phyloP scores from a whole-genome alignment of 352 stramenopile species.

The Phytophthora sansomeana region DNA sequence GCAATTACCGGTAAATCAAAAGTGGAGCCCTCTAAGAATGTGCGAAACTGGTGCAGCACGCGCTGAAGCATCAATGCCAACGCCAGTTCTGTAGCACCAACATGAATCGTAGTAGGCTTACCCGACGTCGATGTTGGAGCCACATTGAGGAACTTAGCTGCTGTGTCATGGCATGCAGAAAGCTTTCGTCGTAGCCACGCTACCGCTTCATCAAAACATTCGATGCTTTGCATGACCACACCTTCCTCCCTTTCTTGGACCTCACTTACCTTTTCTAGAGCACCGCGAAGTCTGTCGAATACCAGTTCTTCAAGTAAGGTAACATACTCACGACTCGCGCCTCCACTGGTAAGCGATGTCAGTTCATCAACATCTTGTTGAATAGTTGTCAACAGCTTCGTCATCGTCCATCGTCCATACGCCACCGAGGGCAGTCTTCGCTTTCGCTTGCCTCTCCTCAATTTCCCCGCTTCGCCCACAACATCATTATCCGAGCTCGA shows the following conservation, averaged over 20 bases:
- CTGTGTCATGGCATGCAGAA: slow-evolving; percentile 26
- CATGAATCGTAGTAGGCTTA: slow-evolving; percentile 18
- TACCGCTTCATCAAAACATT: slow-evolving; percentile 48
- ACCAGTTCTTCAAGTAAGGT: slow-evolving; percentile 46
- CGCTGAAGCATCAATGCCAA: slow-evolving; percentile 61
- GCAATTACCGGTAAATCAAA: slow-evolving; percentile 11
- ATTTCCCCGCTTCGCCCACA: slow-evolving; percentile 6
- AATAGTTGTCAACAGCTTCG: slow-evolving; percentile 49
- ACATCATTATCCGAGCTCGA: slow-evolving; percentile 18
- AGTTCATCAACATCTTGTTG: slow-evolving; percentile 37
- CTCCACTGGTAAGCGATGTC: slow-evolving; percentile 17
- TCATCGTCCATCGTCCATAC: slow-evolving; percentile 62
- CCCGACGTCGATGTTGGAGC: not conserved
- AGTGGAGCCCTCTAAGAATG: slow-evolving; percentile 30
- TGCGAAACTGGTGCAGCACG: slow-evolving; percentile 41
- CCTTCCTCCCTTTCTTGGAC: slow-evolving; percentile 25
- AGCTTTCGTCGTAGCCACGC: slow-evolving; percentile 59
- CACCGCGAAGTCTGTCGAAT: slow-evolving; percentile 27
- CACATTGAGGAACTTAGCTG: slow-evolving; percentile 28
- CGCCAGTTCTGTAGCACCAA: slow-evolving; percentile 52
- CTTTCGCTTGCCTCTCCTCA: slow-evolving; percentile 18
- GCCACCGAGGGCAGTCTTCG: slow-evolving; percentile 13
- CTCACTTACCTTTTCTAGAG: slow-evolving; percentile 19
- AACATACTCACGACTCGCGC: slow-evolving; percentile 37
- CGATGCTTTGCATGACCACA: slow-evolving; percentile 38